Base-by-base conservation (phyloP, 1,139 yeast genomes). In the Yamadazyma taylorii region DNA sequence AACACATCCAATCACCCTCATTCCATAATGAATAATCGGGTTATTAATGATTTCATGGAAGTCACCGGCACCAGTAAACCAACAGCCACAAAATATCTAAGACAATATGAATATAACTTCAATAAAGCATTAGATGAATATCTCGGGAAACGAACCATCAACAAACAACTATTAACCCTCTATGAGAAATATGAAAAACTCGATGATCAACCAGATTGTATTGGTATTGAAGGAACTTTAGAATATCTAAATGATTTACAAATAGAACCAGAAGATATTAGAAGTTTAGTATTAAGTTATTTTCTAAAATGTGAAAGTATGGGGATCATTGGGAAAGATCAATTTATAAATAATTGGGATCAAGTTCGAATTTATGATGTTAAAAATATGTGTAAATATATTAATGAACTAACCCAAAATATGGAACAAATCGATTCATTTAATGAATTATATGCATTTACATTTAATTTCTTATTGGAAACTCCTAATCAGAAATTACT, bases 211-310 rank as follows among this genome's bases (percentile, higher is more conserved):
- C 39, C 43, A 2, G 50, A 57, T 16, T 44, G 46, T 2, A 71
- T 69, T 24, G 92, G 81, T 24, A 72, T 85, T 19, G 92, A 87
- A 41, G 97, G 96, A 0, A 83, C 96, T 0, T 61, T 90, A 15
- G 50, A 56, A 31, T 85, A 82, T 50, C 65, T 88, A 30, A 71
- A 67, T 8, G 96, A 84, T 51, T 61, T 90, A 35, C 78, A 75
- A 0, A 69, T 84, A 32, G 80, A 79, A 13, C 82, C 90, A 0
- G 97, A 90, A 48, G 90, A 90, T 52, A 68, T 78, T 7, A 73
- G 51, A 28, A 82, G 89, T 4, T 66, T 90, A 39, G 79, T 86
- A 1, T 60, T 90, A 13, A 89, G 95, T 1, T 79, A 76, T 51
- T 70, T 83, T 39, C 66, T 89, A 33, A 73, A 77, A 28, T 75